Evolutionary conservation across 2,329 filamentous ascomycete genomes (phyloP), one percentile per base, ranked within the genome.

Genomic region (Epichloe brachyelytri): DNA sequence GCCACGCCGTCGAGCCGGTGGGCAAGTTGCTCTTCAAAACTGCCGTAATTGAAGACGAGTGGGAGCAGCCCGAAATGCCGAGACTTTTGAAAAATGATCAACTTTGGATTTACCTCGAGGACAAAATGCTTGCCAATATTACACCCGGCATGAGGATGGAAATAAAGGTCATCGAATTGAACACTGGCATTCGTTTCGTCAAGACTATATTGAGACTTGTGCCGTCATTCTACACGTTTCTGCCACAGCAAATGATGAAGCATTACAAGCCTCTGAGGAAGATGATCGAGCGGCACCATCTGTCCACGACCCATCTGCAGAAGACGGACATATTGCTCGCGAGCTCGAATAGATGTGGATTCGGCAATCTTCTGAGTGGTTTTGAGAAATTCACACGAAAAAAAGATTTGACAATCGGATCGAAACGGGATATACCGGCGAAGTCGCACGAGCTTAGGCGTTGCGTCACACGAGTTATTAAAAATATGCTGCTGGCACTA

Each of bases 201-300:
- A 83, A 82, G 60, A 65, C 72, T 2, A 63, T 84, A 15, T 62
- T 69, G 30, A 72, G 72, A 0, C 62, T 83, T 11, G 75, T 77
- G 51, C 79, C 79, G 3, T 77, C 76, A 0, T 86, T 85, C 61
- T 80, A 85, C 60, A 76, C 71, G 0, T 79, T 80, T 51, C 68
- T 89, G 26, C 75, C 78, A 1, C 87, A 90, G 62, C 78, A 83
- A 57, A 68, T 86, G 56, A 86, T 90, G 82, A 59, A 73, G 20
- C 65, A 73, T 17, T 89, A 78, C 75, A 86, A 81, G 63, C 67
- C 76, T 22, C 82, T 83, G 0, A 61, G 61, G 58, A 58, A 1
- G 69, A 69, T 30, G 65, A 72, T 14, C 70, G 75, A 0, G 71
- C 71, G 3, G 67, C 71, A 2, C 73, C 69, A 3, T 77, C 73